Conservation (phyloP, 2,329 filamentous ascomycete species). For the Teratosphaeria viscida region DNA sequence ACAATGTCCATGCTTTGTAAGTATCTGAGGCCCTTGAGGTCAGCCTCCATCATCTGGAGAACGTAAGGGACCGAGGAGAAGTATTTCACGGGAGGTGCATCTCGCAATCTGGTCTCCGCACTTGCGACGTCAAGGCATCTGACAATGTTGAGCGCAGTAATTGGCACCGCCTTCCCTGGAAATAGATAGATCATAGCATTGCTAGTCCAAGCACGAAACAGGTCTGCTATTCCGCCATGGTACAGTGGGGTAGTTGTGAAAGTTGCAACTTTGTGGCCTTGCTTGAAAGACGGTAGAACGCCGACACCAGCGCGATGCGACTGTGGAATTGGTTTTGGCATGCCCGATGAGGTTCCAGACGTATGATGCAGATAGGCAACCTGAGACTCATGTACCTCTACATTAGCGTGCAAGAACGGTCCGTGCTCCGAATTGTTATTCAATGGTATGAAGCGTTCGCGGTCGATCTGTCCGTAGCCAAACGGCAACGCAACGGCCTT, state of each 20-base stretch:
- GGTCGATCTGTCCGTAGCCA: not conserved
- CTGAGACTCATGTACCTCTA: constrained; percentile 24
- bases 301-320: constrained; percentile 46
- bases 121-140: constrained; percentile 35
- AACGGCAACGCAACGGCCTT: not conserved
- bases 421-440: not conserved
- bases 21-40: constrained; percentile 30
- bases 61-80: constrained; percentile 55
- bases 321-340: constrained; percentile 54
- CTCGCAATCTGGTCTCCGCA: not conserved
- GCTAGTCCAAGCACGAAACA: constrained; percentile 52
- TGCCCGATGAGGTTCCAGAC: constrained; percentile 53
- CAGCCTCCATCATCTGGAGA: constrained; percentile 42
- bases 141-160: constrained; percentile 46
- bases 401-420: not conserved
- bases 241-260: constrained; percentile 58
- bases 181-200: constrained; percentile 53
- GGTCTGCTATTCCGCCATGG: constrained; percentile 54
- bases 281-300: constrained; percentile 41
- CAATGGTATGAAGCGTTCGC: constrained; percentile 1
- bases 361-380: constrained; percentile 53
- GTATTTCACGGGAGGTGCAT: constrained; percentile 37
- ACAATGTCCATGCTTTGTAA: constrained; percentile 49
- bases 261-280: constrained; percentile 34
- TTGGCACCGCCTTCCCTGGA: constrained; percentile 44